These are phyloP conservation scores for Haplosporangium sp. DNA, from an alignment of 371 early-diverging fungal species.

Conservation along the genomic window DNA sequence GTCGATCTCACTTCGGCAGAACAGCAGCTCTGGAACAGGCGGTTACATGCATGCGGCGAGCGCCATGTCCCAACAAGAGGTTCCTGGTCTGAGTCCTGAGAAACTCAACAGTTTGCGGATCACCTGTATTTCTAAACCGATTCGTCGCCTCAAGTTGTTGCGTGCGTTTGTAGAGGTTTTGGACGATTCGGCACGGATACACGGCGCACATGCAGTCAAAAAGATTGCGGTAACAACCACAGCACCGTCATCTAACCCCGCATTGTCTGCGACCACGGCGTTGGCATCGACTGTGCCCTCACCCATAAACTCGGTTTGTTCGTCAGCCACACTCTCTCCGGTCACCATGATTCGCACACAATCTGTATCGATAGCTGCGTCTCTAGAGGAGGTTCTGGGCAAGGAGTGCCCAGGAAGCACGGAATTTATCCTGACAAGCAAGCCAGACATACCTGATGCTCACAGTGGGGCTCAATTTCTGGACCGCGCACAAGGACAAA, in stretches of 20 bases:
- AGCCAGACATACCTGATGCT: too few species aligned
- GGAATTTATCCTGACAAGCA: too few species aligned
- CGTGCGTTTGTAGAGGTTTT: conserved; percentile 47
- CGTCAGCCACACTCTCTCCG: conserved; percentile 20
- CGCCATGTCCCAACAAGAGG: conserved; percentile 3
- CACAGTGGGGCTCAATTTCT: too few species aligned
- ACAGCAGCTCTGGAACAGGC: conserved; percentile 5
- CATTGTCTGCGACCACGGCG: conserved; percentile 5
- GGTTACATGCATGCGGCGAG: not conserved
- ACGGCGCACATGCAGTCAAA: conserved; percentile 29
- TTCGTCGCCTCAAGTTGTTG: conserved; percentile 44
- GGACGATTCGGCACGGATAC: conserved; percentile 43
- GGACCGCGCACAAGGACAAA: too few species aligned
- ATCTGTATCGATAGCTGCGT: conserved; percentile 7
- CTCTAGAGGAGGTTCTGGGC: conserved; percentile 20
- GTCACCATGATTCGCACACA: conserved; percentile 12
- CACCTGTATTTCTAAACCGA: conserved; percentile 50
- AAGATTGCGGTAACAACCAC: conserved; percentile 16
- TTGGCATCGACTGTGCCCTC: conserved; percentile 8
- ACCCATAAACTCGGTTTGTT: conserved; percentile 1
- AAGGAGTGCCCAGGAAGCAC: not conserved
- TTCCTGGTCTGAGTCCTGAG: conserved; percentile 35
- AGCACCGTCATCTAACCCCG: conserved; percentile 9
- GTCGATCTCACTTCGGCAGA: conserved; percentile 29
- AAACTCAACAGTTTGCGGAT: conserved; percentile 43